Evolutionary conservation across 306 rosid species (phyloP).

Genomic region (Psophocarpus tetragonolobus): DNA sequence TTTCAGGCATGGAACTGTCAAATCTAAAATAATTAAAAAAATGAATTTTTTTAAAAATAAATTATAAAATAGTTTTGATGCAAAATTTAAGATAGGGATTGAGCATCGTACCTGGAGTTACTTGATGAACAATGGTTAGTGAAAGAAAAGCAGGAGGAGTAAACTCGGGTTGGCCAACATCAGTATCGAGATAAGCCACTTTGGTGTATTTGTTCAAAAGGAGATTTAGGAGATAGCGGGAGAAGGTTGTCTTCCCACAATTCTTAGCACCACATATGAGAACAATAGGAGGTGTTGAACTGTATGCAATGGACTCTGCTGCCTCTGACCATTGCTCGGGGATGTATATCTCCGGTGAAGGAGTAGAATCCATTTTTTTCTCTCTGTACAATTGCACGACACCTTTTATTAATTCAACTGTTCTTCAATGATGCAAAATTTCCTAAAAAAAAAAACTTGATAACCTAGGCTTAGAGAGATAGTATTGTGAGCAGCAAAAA

Average conservation of each 20-base stretch:
- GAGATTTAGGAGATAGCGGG: slow-evolving; percentile 78
- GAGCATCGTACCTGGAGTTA: slow-evolving; percentile 60
- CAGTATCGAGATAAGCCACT: slow-evolving; percentile 85
- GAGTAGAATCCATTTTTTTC: slow-evolving; percentile 43
- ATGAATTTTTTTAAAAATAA: background rate
- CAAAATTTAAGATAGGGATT: slow-evolving; percentile 15
- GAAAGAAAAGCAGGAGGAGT: slow-evolving; percentile 87
- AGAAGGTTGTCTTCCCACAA: slow-evolving; percentile 85
- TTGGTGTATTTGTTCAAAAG: slow-evolving; percentile 50
- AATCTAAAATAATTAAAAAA: slow-evolving; percentile 50
- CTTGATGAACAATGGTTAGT: slow-evolving; percentile 58
- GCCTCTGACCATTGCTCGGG: slow-evolving; percentile 75
- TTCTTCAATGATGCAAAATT: too few relatives aligned
- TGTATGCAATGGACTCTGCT: slow-evolving; percentile 51
- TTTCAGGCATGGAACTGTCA: slow-evolving; percentile 79
- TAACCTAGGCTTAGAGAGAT: too few relatives aligned
- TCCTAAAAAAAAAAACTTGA: too few relatives aligned
- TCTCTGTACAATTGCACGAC: background rate
- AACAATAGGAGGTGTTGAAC: slow-evolving; percentile 55
- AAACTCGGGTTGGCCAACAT: slow-evolving; percentile 96
- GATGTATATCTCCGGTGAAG: slow-evolving; percentile 58
- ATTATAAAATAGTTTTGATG: background rate
- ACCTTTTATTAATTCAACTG: background rate
- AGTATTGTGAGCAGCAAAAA: too few relatives aligned
- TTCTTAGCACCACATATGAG: slow-evolving; percentile 84